These are phyloP conservation scores for Gamsiella multidivaricata DNA, from an alignment of 192 early-diverging fungal species.

Conservation along the genomic window DNA sequence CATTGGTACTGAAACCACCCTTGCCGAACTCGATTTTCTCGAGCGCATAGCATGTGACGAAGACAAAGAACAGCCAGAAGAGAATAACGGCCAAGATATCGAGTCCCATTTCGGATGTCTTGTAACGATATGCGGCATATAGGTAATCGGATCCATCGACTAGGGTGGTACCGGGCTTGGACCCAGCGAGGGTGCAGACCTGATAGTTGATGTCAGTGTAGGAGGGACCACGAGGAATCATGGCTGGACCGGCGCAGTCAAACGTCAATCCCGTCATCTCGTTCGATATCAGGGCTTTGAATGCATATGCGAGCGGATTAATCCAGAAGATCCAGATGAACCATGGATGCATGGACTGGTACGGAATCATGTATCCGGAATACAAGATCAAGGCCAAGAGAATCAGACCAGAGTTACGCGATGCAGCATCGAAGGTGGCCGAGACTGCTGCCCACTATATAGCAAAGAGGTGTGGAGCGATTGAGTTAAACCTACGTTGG, in stretches of 20 bases:
- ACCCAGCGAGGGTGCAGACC: constrained; percentile 74
- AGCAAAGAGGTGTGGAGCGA: background rate
- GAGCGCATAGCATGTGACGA: constrained; percentile 57
- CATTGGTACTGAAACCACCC: constrained; percentile 62
- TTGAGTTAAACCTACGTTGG: background rate
- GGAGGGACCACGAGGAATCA: constrained; percentile 38
- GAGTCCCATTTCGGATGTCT: constrained; percentile 66
- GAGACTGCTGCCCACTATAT: constrained; percentile 59
- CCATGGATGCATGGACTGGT: constrained; percentile 70
- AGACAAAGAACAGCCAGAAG: constrained; percentile 60
- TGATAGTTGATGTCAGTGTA: constrained; percentile 58
- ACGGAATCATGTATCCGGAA: constrained; percentile 72
- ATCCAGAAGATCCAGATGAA: constrained; percentile 73
- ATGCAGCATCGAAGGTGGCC: constrained; percentile 62
- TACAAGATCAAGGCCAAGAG: constrained; percentile 66
- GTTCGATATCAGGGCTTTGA: constrained; percentile 69
- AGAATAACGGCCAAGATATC: constrained; percentile 68
- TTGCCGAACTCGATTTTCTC: constrained; percentile 73
- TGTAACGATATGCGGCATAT: constrained; percentile 63
- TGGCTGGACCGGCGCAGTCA: constrained; percentile 41
- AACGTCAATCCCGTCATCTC: constrained; percentile 68
- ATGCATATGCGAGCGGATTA: constrained; percentile 69
- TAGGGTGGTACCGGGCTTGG: constrained; percentile 60
- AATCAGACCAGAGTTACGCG: constrained; percentile 62
- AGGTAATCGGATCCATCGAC: constrained; percentile 75